Conservation (phyloP, 2,329 filamentous ascomycete species). For the Hypoxylon sp. region DNA sequence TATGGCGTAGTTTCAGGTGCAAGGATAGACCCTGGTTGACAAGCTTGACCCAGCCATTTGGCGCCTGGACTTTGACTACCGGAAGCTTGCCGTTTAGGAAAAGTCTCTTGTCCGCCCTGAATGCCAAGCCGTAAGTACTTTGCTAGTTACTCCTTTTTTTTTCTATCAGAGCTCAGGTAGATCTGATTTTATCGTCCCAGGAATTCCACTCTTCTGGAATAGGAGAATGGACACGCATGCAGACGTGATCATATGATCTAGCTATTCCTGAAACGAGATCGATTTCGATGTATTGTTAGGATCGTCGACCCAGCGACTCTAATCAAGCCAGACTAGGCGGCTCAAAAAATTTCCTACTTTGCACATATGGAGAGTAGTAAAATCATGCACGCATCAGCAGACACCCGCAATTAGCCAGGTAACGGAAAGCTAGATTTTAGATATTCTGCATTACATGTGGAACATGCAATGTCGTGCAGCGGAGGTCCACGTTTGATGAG, state of each 20-base stretch:
- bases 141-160: conserved; percentile 29
- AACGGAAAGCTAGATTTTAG: conserved; percentile 45
- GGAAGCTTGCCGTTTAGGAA: conserved; percentile 47
- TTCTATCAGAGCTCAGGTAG: conserved; percentile 29
- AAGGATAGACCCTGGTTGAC: conserved; percentile 40
- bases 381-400: conserved; percentile 40
- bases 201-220: conserved; percentile 40
- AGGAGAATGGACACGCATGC: conserved; percentile 44
- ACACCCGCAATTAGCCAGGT: conserved; percentile 37
- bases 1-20: conserved; percentile 45
- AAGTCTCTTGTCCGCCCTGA: conserved; percentile 42
- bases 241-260: conserved; percentile 48
- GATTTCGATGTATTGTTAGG: conserved; percentile 33
- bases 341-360: conserved; percentile 30
- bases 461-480: conserved; percentile 50
- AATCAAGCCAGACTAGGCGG: conserved; percentile 32
- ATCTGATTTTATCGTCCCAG: conserved; percentile 46
- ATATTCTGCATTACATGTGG: conserved; percentile 48
- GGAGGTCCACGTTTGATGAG: conserved; percentile 47
- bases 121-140: conserved; percentile 45
- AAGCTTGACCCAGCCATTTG: conserved; percentile 45
- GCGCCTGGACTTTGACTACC: conserved; percentile 44
- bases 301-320: conserved; percentile 33
- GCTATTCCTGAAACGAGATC: conserved; percentile 32
- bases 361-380: conserved; percentile 34